Evolutionary conservation across 225 moss, liverwort and hornwort genomes (phyloP).

Genomic region (Polytrichum formosum): DNA sequence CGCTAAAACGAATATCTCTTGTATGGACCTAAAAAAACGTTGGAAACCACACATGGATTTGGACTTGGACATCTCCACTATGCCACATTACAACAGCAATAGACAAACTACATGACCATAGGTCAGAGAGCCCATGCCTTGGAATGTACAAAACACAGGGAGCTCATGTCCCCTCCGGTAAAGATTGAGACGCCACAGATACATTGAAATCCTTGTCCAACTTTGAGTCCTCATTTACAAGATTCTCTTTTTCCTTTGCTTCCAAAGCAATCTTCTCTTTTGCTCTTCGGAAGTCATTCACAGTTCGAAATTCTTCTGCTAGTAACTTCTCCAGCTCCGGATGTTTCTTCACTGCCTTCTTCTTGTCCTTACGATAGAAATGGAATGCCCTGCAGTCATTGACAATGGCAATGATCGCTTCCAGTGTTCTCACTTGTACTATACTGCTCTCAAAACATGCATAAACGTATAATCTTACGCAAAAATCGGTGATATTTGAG

Average conservation of each 20-base stretch:
- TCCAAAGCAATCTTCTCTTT: conserved; percentile 80
- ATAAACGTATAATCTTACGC: too few species aligned
- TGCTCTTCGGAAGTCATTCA: conserved; percentile 80
- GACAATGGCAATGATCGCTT: too few species aligned
- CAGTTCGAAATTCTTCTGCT: conserved; percentile 69
- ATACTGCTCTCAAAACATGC: too few species aligned
- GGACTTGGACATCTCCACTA: conserved; percentile 30
- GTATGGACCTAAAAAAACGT: conserved; percentile 39
- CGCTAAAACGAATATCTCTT: conserved; percentile 31
- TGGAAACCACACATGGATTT: conserved; percentile 29
- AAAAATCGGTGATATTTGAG: too few species aligned
- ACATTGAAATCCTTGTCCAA: conserved; percentile 10
- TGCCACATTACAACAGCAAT: conserved; percentile 19
- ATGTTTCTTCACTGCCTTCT: conserved; percentile 44
- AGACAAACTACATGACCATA: conserved; percentile 25
- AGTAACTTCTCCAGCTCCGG: conserved; percentile 84
- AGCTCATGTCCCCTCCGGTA: conserved; percentile 22
- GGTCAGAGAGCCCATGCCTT: conserved; percentile 18
- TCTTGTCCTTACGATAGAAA: conserved; percentile 70
- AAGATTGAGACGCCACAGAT: conserved; percentile 33
- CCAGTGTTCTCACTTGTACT: too few species aligned
- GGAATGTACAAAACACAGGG: conserved; percentile 19
- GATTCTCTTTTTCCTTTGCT: conserved; percentile 64
- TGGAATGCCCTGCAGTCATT: conserved; percentile 79
- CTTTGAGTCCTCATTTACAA: conserved; percentile 30